A percentile compares a stretch with the other conserved stretches of the same genome.
Conservation (phyloP, 2,329 filamentous ascomycete species). For the Parascedosporium putredinis region DNA sequence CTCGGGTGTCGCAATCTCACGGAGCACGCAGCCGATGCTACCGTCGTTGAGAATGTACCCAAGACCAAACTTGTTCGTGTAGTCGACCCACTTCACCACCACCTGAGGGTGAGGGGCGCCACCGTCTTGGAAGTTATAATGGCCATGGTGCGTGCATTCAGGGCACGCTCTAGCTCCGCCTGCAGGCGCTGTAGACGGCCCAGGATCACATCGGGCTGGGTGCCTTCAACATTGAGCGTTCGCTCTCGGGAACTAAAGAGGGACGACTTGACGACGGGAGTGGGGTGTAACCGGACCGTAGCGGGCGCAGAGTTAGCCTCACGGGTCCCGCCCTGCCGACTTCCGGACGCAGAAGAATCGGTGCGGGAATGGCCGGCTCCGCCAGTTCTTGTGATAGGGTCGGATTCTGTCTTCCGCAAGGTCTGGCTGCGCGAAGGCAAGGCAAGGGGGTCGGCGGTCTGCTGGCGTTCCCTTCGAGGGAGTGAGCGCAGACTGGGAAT, state of each 20-base stretch:
- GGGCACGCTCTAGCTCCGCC: conserved; percentile 48
- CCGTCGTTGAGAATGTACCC: conserved; percentile 78
- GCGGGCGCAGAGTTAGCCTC: conserved; percentile 1
- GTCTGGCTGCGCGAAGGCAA: conserved; percentile 7
- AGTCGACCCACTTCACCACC: conserved; percentile 77
- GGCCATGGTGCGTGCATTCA: conserved; percentile 54
- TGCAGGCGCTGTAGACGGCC: conserved; percentile 46
- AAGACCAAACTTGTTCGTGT: conserved; percentile 76
- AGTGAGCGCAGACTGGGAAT: background rate
- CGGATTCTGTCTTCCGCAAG: background rate
- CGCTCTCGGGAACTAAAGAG: conserved; percentile 47
- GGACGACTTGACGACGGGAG: conserved; percentile 29
- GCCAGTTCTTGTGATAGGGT: background rate
- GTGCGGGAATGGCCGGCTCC: background rate
- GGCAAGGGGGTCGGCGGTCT: background rate
- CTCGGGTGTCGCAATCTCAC: conserved; percentile 42
- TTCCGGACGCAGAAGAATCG: background rate
- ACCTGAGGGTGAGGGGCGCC: conserved; percentile 49
- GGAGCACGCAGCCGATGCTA: conserved; percentile 61
- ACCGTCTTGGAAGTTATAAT: conserved; percentile 44
- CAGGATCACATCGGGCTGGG: conserved; percentile 47
- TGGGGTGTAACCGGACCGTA: conserved; percentile 15
- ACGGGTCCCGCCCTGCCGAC: background rate
- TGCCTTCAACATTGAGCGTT: conserved; percentile 37
- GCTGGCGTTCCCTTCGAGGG: background rate